Evolutionary conservation across 495 filamentous ascomycete genomes (phyloP), one percentile per base, ranked within the genome.

Genomic region (Astrocystis sublimbata): DNA sequence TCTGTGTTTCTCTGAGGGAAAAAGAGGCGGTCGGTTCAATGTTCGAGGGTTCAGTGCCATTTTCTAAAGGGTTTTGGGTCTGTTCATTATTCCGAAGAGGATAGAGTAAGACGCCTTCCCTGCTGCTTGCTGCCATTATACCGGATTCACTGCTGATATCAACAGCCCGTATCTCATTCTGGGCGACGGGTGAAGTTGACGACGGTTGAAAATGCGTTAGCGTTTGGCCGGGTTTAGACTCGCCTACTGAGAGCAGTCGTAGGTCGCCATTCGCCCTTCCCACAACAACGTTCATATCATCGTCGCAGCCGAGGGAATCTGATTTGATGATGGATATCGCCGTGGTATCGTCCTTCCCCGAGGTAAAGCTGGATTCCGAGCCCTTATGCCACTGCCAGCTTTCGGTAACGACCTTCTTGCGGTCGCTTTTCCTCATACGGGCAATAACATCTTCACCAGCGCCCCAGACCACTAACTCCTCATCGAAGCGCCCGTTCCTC

Each of bases 261-360:
- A 82, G 57, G 15, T 72, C 64, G 2, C 79, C 78, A 52, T 75
- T 76, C n/a, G 78, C 76, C 33, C 79, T 69, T 19, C 79, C 78
- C 0, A 74, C 71, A 2, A 80, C 70, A 8, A 64, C 65, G 0
- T 61, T 61, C n/a, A 64, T 46, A 12, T 62, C 65, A 24, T 64
- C 61, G 54, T 10, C 50, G 58, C 28, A 61, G 38, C 38, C 30
- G 4, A 6, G 6, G 0, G 28, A 31, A 10, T 21, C 61, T 57
- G 64, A 59, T 41, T 65, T 69, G 2, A 79, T 53, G 13, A 81
- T 69, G 2, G 64, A 64, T 12, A 82, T 58, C 2, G 71, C 68
- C 1, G 68, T 77, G 10, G 80, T 65, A 46, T 82, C 79, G 49
- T 76, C 79, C 50, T 68, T 71, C 2, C 78, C 78, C 1, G 67